Conservation (phyloP, 1,284 basidiomycete species). For the Trametes sp. region DNA sequence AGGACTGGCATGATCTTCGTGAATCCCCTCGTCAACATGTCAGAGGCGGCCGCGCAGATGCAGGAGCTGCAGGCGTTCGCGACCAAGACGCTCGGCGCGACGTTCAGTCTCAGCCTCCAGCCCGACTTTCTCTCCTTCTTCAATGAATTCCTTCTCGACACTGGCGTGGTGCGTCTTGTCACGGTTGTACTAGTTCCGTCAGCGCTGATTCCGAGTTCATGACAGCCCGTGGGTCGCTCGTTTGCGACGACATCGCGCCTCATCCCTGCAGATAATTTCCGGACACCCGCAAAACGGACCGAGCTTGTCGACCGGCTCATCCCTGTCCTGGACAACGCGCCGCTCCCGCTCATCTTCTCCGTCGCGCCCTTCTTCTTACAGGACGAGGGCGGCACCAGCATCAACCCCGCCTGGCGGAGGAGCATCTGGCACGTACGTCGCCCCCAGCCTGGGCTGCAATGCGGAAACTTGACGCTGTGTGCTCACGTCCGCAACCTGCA, state of each 20-base stretch:
- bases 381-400: slow-evolving; percentile 39
- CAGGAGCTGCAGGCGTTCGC: background rate
- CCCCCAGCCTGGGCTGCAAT: no score
- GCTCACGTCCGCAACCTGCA: slow-evolving; percentile 4
- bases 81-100: background rate
- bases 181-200: no score
- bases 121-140: slow-evolving; percentile 8
- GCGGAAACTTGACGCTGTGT: background rate
- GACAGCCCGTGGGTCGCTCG: slow-evolving; percentile 35
- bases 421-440: slow-evolving; percentile 55
- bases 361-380: slow-evolving; percentile 52
- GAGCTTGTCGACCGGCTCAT: slow-evolving; percentile 35
- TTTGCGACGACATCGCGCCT: slow-evolving; percentile 40
- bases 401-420: slow-evolving; percentile 54
- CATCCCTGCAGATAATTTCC: slow-evolving; percentile 39
- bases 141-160: slow-evolving; percentile 1
- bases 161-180: background rate
- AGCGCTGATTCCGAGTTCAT: no score
- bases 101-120: slow-evolving; percentile 6
- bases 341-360: slow-evolving; percentile 38
- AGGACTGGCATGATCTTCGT: background rate
- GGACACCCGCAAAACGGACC: slow-evolving; percentile 30
- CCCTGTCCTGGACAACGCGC: slow-evolving; percentile 32
- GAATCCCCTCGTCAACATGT: slow-evolving; percentile 1
- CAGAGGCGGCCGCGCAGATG: slow-evolving; percentile 1